Evolutionary conservation across 1,284 basidiomycete genomes (phyloP), one percentile per base, ranked within the genome.

Genomic region (Apiotrichum mycotoxinovorans): DNA sequence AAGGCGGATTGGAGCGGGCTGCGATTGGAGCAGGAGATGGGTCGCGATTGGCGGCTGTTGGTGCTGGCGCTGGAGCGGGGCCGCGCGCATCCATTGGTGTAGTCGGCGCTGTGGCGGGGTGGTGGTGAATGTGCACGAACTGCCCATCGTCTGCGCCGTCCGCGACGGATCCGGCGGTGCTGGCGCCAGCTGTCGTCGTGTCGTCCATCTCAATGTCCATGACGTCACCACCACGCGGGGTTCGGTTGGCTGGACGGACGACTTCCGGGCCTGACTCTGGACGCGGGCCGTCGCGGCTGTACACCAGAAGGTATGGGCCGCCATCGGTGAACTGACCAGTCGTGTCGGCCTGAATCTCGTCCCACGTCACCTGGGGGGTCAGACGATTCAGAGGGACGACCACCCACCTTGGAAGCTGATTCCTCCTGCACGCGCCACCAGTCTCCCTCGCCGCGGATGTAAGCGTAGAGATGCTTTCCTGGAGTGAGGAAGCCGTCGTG

Each of bases 361-460:
- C 61, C 61, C 64, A 75, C 10, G 66, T 58, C 14, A 68, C 61
- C 69, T 70, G 35, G 11, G 7, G 22, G 1, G 51, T 60, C 44
- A 61, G 52, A 22, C 3, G 18, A 33, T 7, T 9, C 20, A 18
- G 5, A 34, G 14, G n/a, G n/a, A n/a, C n/a, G n/a, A n/a, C 7
- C 3, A 52, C 68, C 51, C 41, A 72, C 70, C 58, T 60, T 54
- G 0, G 53, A 61, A 2, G 59, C 61, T 43, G 68, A 64, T 17
- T 70, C 61, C 17, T 71, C 73, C 49, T 66, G 63, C 7, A 74
- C 58, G 53, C 66, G 69, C 69, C 68, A 75, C 73, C 73, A 75
- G 17, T 35, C 35, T 17, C 58, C 62, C 22, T 65, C 65, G 2
- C 52, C 52, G 22, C 58, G 46, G 17, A 72, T 56, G 51, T 75